Base-by-base conservation (phyloP, 2,329 filamentous ascomycete species). In the Fusarium sambucinum region DNA sequence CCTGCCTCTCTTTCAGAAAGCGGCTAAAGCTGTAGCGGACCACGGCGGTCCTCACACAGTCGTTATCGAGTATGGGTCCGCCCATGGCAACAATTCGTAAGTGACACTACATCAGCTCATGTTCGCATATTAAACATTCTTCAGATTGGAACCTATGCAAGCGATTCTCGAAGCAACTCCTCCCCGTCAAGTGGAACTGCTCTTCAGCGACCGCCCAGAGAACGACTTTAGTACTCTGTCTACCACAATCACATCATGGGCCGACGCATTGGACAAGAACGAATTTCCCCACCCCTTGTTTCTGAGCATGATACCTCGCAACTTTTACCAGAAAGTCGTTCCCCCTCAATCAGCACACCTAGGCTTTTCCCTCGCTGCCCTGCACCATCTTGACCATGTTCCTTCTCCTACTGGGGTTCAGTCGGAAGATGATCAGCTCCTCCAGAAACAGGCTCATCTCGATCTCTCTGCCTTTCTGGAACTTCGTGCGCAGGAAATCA, bases 41-140 rank as follows among this genome's bases (percentile, higher is more conserved):
- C 17, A 5, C 8, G 37, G 2, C 13, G 19, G 5, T 19, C 4
- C 16, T 42, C 37, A 19, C 19, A 32, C 19, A 7, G 21, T 27
- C 14, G 5, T 56, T 25, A 13, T 56, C 1, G 53, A 56, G 19
- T 56, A 56, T 14, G 53, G 53, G 6, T 56, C 45, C 21, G 45
- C 44, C 5, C 53, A 55, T 4, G 53, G 53, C 3, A 55, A 55
- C 13, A 55, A 55, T 11, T 55, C 53, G 44, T 55, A 11, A 41
- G 53, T 19, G 3, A 9, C 8, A 8, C 1, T 9, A 13, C 9
- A 6, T 3, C 9, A 1, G 13, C 9, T 3, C 1, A 3, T 25
- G 14, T 2, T 9, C 14, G 13, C 2, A 10, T 23, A 25, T 17
- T 55, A 1, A 50, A 7, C 5, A 5, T n/a, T 2, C 4, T 19